phyloP scores from a whole-genome alignment of 169 alveolate species.

The Eimeria necatrix region DNA sequence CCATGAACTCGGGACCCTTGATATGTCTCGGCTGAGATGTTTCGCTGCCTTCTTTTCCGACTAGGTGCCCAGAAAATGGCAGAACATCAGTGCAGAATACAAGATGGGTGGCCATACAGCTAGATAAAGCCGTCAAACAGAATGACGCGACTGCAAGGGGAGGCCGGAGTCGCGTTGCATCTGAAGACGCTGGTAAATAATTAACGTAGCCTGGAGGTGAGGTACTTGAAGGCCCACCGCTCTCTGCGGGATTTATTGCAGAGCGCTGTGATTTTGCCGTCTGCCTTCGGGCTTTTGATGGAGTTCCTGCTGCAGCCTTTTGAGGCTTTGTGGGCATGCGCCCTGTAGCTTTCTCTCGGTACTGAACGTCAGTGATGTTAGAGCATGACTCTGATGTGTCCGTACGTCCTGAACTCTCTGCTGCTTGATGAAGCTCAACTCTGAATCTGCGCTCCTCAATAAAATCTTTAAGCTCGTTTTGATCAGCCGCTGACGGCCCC shows the following conservation, averaged over 20 bases:
- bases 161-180: conserved; percentile 21
- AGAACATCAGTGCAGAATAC: conserved; percentile 33
- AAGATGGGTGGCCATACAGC: conserved; percentile 56
- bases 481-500: conserved; percentile 56
- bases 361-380: not conserved
- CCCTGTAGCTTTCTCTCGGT: conserved; percentile 15
- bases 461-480: conserved; percentile 50
- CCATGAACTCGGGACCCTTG: conserved; percentile 18
- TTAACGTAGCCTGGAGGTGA: not conserved
- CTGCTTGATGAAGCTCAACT: not conserved
- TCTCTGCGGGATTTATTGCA: not conserved
- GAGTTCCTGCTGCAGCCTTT: not conserved
- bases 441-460: conserved; percentile 54
- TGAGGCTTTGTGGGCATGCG: conserved; percentile 13
- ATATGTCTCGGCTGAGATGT: not conserved
- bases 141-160: conserved; percentile 63
- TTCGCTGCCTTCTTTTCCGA: conserved; percentile 29
- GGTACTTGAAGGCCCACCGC: not conserved
- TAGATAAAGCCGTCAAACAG: conserved; percentile 31
- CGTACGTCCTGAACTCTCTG: not conserved
- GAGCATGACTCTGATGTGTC: not conserved
- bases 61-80: conserved; percentile 16
- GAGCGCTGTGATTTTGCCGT: conserved; percentile 38
- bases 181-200: not conserved
- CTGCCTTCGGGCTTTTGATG: not conserved